Conservation (phyloP, 495 filamentous ascomycete species). For the Achaetomiella virescens region DNA sequence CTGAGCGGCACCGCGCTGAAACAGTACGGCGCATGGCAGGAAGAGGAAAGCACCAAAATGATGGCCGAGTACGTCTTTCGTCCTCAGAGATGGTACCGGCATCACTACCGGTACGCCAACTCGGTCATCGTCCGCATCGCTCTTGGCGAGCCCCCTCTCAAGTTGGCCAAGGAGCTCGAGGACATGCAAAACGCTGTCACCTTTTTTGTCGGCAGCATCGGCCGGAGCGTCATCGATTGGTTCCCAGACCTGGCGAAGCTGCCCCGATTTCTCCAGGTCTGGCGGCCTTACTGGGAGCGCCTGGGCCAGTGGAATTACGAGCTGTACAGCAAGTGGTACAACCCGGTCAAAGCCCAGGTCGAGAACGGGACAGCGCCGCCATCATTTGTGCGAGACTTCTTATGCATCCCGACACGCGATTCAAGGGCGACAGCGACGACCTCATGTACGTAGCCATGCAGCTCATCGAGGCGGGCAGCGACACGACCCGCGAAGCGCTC, state of each 20-base stretch:
- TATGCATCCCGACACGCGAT: constrained; percentile 32
- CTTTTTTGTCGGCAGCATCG: constrained; percentile 10
- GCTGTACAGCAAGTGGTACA: constrained; percentile 36
- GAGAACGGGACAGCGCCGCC: constrained; percentile 19
- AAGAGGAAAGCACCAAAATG: constrained; percentile 37
- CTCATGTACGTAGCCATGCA: constrained; percentile 40
- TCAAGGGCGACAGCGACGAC: constrained; percentile 34
- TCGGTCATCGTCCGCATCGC: constrained; percentile 28
- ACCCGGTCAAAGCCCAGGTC: constrained; percentile 23
- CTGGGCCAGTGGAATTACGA: constrained; percentile 26
- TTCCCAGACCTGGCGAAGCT: constrained; percentile 34
- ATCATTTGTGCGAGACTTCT: constrained; percentile 31
- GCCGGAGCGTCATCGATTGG: constrained; percentile 34
- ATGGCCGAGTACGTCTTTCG: constrained; percentile 30
- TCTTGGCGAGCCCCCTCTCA: constrained; percentile 11
- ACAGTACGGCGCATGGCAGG: constrained; percentile 35
- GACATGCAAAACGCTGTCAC: constrained; percentile 10
- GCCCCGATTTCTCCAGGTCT: constrained; percentile 35
- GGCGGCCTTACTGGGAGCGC: constrained; percentile 34
- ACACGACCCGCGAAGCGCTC: constrained; percentile 38
- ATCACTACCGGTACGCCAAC: constrained; percentile 41
- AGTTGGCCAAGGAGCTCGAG: constrained; percentile 10
- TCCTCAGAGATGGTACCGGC: constrained; percentile 34
- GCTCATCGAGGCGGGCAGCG: constrained; percentile 41
- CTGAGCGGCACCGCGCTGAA: constrained; percentile 31